Evolutionary conservation across 1,284 basidiomycete genomes (phyloP).

Genomic region (Calocybe gambosa): DNA sequence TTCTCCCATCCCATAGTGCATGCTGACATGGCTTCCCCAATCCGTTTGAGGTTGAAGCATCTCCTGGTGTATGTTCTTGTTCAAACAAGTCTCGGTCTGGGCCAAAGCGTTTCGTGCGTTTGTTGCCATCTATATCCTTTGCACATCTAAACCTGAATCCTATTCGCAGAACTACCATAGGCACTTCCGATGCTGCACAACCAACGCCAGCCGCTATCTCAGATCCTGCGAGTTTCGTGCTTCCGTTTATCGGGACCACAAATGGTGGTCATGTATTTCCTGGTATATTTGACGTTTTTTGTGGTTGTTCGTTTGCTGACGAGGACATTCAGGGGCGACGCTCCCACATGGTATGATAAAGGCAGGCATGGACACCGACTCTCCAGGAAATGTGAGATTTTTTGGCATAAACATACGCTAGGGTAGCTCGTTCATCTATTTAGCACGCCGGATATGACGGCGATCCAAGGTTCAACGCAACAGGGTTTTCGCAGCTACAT

Average conservation of each 20-base stretch:
- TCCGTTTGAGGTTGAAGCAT: neutral
- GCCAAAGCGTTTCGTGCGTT: slow-evolving; percentile 1
- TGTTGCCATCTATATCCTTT: too few relatives aligned
- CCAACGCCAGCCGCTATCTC: slow-evolving; percentile 18
- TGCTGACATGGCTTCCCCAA: neutral
- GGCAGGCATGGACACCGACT: slow-evolving; percentile 59
- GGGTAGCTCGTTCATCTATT: neutral
- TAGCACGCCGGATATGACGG: slow-evolving; percentile 61
- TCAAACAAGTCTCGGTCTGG: neutral
- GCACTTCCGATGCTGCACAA: neutral
- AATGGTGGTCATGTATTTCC: slow-evolving; percentile 61
- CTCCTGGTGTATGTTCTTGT: neutral
- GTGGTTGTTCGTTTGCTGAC: neutral
- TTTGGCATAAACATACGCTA: neutral
- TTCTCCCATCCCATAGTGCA: neutral
- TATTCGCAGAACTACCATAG: neutral
- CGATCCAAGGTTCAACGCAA: slow-evolving; percentile 42
- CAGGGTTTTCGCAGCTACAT: slow-evolving; percentile 59
- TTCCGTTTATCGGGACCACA: slow-evolving; percentile 53
- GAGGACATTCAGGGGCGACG: slow-evolving; percentile 39
- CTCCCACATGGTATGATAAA: slow-evolving; percentile 66
- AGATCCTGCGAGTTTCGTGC: slow-evolving; percentile 40
- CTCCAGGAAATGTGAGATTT: slow-evolving; percentile 46
- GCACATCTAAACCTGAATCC: too few relatives aligned
- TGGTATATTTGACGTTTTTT: slow-evolving; percentile 27